A percentile compares a stretch with the other conserved stretches of the same genome.
These are phyloP conservation scores for Neonectria hederae DNA, from an alignment of 2,329 filamentous ascomycete genomes.

Conservation along the genomic window DNA sequence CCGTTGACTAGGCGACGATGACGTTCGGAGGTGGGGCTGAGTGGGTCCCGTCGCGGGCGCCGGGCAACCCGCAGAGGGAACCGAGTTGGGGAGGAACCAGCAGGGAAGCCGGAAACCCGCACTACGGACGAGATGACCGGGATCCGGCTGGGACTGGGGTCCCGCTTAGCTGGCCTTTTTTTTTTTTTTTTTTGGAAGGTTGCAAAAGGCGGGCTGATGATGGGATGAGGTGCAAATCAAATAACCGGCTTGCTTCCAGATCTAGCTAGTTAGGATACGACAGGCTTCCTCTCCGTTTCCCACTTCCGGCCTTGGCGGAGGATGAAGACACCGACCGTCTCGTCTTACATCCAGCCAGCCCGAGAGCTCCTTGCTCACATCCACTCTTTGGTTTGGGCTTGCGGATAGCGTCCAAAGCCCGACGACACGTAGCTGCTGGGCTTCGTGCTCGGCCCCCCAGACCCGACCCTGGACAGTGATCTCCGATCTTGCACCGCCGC, in stretches of 20 bases:
- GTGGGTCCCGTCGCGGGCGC: constrained; percentile 20
- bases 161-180: too few relatives aligned
- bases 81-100: not conserved
- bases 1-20: constrained; percentile 38
- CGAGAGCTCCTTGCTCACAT: not conserved
- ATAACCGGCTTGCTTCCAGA: too few relatives aligned
- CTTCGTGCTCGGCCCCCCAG: constrained; percentile 28
- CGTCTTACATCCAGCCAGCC: too few relatives aligned
- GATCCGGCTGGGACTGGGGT: too few relatives aligned
- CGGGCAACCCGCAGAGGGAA: constrained; percentile 37
- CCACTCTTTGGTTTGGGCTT: not conserved
- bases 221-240: too few relatives aligned
- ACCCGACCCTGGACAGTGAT: constrained; percentile 30
- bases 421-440: not conserved
- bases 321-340: too few relatives aligned
- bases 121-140: not conserved
- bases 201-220: not conserved
- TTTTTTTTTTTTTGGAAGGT: constrained; percentile 17
- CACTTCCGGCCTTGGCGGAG: too few relatives aligned
- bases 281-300: too few relatives aligned
- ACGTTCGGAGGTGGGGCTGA: constrained; percentile 33
- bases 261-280: too few relatives aligned
- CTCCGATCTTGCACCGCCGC: constrained; percentile 30
- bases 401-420: not conserved
- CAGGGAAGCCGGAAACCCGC: too few relatives aligned